A percentile compares a stretch with the other conserved stretches of the same genome.
These are phyloP conservation scores for Ensete ventricosum DNA, from an alignment of 176 grass and related monocot species.

Conservation along the genomic window DNA sequence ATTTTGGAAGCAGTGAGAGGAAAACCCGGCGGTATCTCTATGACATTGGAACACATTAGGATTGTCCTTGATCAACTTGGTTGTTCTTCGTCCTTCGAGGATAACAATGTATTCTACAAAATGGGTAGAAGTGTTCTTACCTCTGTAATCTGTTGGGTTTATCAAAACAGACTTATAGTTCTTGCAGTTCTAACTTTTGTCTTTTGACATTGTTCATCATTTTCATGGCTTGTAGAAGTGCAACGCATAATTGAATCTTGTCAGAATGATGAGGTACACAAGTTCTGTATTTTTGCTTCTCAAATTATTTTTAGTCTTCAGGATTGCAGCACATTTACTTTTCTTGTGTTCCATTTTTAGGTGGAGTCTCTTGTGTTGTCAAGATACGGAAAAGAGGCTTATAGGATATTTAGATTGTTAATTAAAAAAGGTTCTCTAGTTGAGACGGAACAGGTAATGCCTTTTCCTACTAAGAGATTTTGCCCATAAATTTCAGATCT, in stretches of 20 bases:
- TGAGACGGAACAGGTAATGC: conserved; percentile 73
- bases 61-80: conserved; percentile 49
- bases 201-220: conserved; percentile 10
- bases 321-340: conserved; percentile 3
- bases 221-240: conserved; percentile 54
- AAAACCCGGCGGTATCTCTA: conserved; percentile 57
- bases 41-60: conserved; percentile 80
- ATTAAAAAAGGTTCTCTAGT: conserved; percentile 26
- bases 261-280: conserved; percentile 71
- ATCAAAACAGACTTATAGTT: background rate
- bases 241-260: conserved; percentile 45
- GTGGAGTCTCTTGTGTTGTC: conserved; percentile 63
- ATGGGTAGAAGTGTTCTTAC: conserved; percentile 38
- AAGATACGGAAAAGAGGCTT: conserved; percentile 68
- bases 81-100: conserved; percentile 33
- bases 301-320: conserved; percentile 5
- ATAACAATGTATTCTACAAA: conserved; percentile 34
- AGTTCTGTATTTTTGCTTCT: conserved; percentile 13
- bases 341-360: conserved; percentile 37
- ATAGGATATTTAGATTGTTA: conserved; percentile 72
- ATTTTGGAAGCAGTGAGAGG: conserved; percentile 63
- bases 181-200: background rate
- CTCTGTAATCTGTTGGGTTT: background rate
- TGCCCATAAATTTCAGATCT: background rate
- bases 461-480: background rate